Evolutionary conservation across 305 asterid species (phyloP), one percentile per base, ranked within the genome.

Genomic region (Plantago coronopus): DNA sequence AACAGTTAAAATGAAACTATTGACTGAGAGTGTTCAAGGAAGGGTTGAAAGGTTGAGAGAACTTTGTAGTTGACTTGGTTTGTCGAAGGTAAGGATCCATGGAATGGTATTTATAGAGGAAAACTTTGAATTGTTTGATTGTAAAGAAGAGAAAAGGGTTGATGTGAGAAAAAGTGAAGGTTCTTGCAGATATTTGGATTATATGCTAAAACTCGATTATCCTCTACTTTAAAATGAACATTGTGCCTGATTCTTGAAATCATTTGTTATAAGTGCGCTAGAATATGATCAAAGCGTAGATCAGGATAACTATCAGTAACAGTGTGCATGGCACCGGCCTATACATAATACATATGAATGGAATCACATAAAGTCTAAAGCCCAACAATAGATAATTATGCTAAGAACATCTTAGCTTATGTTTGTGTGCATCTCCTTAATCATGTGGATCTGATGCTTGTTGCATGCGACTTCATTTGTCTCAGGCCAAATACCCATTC

Each of bases 181-280:
- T 48, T 62, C 49, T 18, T 48, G 34, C 9, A 62, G 48, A 49
- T 34, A 16, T 59, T 50, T 62, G 58, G 47, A 62, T 49, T n/a
- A 49, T 40, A 62, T 62, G 47, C 66, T 31, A 34, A 43, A 59
- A 42, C 44, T 16, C 16, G 43, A 21, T 5, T 2, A 27, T 14
- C 48, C 62, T 11, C 20, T 7, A 18, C n/a, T 40, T 21, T 42
- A 21, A 43, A 59, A 22, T 43, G 40, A 43, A 18, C 18, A 12
- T 21, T 17, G 25, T 17, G 25, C 20, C 25, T 17, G 23, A 8
- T 18, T 14, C 23, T 22, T 48, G 54, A 55, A 47, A 47, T 18
- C 65, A 27, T 31, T n/a, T 5, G 18, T 3, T 22, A n/a, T 5
- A 48, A 18, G 17, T 18, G 20, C 2, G 40, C 40, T 34, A 9